Base-by-base conservation (phyloP, 176 grass and related monocot genomes). In the Zizania latifolia region DNA sequence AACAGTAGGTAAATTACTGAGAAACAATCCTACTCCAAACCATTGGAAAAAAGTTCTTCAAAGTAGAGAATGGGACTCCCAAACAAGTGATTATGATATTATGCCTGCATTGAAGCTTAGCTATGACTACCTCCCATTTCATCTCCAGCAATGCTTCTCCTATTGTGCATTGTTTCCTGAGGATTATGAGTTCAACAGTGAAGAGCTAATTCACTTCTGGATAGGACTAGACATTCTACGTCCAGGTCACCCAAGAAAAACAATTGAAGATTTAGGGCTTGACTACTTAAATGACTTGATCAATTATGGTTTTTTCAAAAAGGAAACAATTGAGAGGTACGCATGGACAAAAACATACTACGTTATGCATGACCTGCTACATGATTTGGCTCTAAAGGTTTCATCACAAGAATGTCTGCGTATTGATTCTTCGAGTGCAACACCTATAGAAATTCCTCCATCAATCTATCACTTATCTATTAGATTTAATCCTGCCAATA, bases 391-490 rank as follows among this genome's bases (percentile, higher is more conserved):
- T 4, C 1, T 35, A 9, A 43, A 34, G 22, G 19, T 86, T 55
- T 54, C 68, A 13, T 55, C 23, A 23, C 61, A 76, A 37, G 84
- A 86, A 12, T 82, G 23, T 16, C 75, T 71, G 21, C 22, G 60
- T 22, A 24, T 86, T 4, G n/a, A 76, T 34, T 23, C 6, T 31
- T 43, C 40, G 13, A 31, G 76, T n/a, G 19, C 6, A 0, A 16
- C 43, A 14, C 13, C 17, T 22, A 36, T 50, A 14, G 30, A 77
- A 22, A 73, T 73, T 0, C n/a, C 17, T 1, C 15, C 24, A 15
- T 78, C 44, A 13, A 50, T 44, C 19, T 79, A 64, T 57, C 85
- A 87, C 54, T 77, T 87, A 28, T 82, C 65, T 43, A 59, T 82
- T 1, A 27, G 50, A 0, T 32, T 51, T 3, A 1, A 68, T 13